These are phyloP conservation scores for Pichia thaimueangensis DNA, from an alignment of 805 yeast genomes.

Conservation along the genomic window DNA sequence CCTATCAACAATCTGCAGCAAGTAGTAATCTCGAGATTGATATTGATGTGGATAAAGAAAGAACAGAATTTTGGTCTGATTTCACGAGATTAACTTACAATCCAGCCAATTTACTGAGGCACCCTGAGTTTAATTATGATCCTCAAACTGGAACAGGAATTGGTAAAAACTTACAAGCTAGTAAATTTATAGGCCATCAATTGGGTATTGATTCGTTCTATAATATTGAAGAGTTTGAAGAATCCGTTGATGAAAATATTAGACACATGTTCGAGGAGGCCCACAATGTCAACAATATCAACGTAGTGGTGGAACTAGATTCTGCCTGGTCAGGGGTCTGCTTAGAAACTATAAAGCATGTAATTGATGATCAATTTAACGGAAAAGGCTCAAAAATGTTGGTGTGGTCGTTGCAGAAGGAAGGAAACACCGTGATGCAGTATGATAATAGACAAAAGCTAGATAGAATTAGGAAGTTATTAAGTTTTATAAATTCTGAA, in stretches of 20 bases:
- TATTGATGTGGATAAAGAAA: constrained; percentile 32
- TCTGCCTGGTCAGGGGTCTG: constrained; percentile 83
- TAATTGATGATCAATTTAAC: constrained; percentile 14
- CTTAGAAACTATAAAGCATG: constrained; percentile 34
- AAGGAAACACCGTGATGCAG: background rate
- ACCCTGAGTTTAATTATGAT: constrained; percentile 57
- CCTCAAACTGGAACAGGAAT: constrained; percentile 24
- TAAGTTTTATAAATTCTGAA: constrained; percentile 1
- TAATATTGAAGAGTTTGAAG: constrained; percentile 29
- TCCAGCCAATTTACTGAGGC: constrained; percentile 49
- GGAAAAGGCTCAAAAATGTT: constrained; percentile 8
- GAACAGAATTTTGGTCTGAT: constrained; percentile 73
- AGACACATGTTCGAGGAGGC: constrained; percentile 65
- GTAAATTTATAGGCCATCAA: constrained; percentile 41
- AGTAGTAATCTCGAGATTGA: constrained; percentile 27
- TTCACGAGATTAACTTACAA: constrained; percentile 60
- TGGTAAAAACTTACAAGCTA: constrained; percentile 22
- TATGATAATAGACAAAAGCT: background rate
- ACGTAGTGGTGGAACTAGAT: constrained; percentile 63
- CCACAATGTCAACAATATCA: constrained; percentile 68
- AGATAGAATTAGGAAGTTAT: constrained; percentile 7
- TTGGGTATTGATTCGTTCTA: constrained; percentile 60
- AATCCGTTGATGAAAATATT: constrained; percentile 52
- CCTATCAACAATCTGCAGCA: constrained; percentile 63
- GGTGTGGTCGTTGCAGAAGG: constrained; percentile 12